These are phyloP conservation scores for Tolypocladium ovalisporum DNA, from an alignment of 2,329 filamentous ascomycete genomes.

Conservation along the genomic window DNA sequence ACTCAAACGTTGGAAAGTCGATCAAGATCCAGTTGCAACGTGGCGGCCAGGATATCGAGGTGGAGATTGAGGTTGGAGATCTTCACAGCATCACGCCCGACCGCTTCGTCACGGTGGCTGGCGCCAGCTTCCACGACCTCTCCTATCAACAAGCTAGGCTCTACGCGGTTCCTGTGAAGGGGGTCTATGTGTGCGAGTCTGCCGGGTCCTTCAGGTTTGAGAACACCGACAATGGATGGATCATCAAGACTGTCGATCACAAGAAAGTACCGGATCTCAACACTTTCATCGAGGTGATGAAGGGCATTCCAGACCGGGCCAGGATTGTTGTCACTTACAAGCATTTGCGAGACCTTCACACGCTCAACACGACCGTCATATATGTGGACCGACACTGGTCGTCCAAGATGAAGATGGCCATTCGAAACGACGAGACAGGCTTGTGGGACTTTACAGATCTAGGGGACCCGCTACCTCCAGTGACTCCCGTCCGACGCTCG, in stretches of 20 bases:
- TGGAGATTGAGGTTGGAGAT: slow-evolving; percentile 77
- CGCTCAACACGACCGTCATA: slow-evolving; percentile 83
- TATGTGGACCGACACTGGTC: slow-evolving; percentile 95
- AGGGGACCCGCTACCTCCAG: slow-evolving; percentile 66
- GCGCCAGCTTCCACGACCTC: slow-evolving; percentile 87
- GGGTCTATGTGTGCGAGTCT: slow-evolving; percentile 91
- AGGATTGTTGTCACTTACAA: slow-evolving; percentile 92
- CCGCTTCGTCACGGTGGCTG: slow-evolving; percentile 87
- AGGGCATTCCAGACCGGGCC: slow-evolving; percentile 68
- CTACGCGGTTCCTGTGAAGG: slow-evolving; percentile 84
- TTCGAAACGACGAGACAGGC: slow-evolving; percentile 80
- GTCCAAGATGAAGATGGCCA: slow-evolving; percentile 83
- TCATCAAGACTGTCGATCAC: slow-evolving; percentile 86
- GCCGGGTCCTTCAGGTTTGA: slow-evolving; percentile 93
- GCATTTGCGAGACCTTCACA: slow-evolving; percentile 89
- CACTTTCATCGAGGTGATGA: slow-evolving; percentile 85
- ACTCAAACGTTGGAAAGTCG: slow-evolving; percentile 71
- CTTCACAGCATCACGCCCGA: slow-evolving; percentile 92
- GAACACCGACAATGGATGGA: slow-evolving; percentile 81
- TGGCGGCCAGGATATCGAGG: slow-evolving; percentile 76
- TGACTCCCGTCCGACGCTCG: slow-evolving; percentile 59
- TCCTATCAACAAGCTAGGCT: slow-evolving; percentile 97
- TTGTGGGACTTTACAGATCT: slow-evolving; percentile 92
- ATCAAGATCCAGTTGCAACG: slow-evolving; percentile 77
- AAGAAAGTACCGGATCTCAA: slow-evolving; percentile 81